These are phyloP conservation scores for Leccinum boreale DNA, from an alignment of 768 basidiomycete species.

Conservation along the genomic window DNA sequence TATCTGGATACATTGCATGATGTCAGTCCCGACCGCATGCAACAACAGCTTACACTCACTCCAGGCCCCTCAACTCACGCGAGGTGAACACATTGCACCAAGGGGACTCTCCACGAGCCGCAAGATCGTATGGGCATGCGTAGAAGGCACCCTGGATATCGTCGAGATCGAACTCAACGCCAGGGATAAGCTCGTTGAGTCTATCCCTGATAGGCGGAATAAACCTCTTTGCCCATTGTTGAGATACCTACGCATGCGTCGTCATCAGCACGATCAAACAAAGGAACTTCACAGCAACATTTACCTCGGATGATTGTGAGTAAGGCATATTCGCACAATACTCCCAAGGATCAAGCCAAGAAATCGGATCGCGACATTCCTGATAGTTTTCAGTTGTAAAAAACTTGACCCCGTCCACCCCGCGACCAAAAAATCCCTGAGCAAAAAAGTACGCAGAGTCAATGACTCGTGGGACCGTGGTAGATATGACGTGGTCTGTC, in stretches of 20 bases:
- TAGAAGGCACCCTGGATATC: constrained; percentile 39
- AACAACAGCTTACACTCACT: constrained; percentile 25
- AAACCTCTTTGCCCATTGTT: constrained; percentile 33
- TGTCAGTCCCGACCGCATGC: background rate
- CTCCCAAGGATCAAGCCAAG: constrained; percentile 40
- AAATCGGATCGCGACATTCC: constrained; percentile 24
- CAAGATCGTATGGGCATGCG: constrained; percentile 41
- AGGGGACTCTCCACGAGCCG: constrained; percentile 33
- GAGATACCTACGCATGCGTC: background rate
- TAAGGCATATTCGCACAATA: constrained; percentile 26
- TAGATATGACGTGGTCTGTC: constrained; percentile 14
- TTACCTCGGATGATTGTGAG: background rate
- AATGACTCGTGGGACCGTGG: constrained; percentile 24
- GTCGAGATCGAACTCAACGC: constrained; percentile 26
- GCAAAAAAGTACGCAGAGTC: constrained; percentile 42
- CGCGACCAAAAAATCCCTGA: constrained; percentile 37
- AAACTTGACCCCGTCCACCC: constrained; percentile 22
- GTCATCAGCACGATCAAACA: background rate
- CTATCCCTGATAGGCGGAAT: constrained; percentile 35
- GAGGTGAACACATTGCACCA: constrained; percentile 40
- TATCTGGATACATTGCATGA: constrained; percentile 23
- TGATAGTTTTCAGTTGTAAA: constrained; percentile 31
- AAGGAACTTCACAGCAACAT: background rate
- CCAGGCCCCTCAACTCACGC: constrained; percentile 34
- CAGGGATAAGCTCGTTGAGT: constrained; percentile 34